phyloP scores from a whole-genome alignment of 2,329 filamentous ascomycete species.

The Ceratocystis destructans region DNA sequence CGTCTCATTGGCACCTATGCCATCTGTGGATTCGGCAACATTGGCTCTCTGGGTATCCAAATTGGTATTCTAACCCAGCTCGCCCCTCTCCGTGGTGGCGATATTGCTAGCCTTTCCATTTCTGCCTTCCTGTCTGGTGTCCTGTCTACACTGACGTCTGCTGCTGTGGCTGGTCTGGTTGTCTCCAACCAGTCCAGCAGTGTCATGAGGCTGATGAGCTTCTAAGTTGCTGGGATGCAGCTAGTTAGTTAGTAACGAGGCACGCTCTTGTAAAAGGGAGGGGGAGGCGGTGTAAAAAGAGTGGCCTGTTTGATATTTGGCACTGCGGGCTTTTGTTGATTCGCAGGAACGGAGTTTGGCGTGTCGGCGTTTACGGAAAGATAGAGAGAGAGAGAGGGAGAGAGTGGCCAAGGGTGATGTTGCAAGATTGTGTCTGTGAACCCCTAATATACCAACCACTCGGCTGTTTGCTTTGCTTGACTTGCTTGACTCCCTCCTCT shows the following conservation, averaged over 20 bases:
- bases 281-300: background rate
- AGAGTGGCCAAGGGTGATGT: background rate
- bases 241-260: background rate
- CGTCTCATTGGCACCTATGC: conserved; percentile 75
- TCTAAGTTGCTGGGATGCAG: background rate
- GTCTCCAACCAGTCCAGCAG: conserved; percentile 36
- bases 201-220: conserved; percentile 17
- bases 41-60: conserved; percentile 76
- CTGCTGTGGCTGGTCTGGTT: conserved; percentile 63
- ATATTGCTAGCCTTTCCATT: conserved; percentile 61
- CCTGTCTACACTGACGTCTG: conserved; percentile 64
- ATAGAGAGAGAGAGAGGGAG: background rate
- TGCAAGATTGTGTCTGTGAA: background rate
- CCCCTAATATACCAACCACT: conserved; percentile 4
- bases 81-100: conserved; percentile 56
- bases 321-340: background rate
- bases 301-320: background rate
- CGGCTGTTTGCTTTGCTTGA: background rate
- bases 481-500: background rate
- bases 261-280: background rate
- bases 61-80: conserved; percentile 79
- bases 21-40: conserved; percentile 72
- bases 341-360: background rate
- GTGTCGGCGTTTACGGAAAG: background rate
- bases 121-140: conserved; percentile 68